These are phyloP conservation scores for Fomitopsis schrenkii DNA, from an alignment of 1,284 basidiomycete species.

Conservation along the genomic window DNA sequence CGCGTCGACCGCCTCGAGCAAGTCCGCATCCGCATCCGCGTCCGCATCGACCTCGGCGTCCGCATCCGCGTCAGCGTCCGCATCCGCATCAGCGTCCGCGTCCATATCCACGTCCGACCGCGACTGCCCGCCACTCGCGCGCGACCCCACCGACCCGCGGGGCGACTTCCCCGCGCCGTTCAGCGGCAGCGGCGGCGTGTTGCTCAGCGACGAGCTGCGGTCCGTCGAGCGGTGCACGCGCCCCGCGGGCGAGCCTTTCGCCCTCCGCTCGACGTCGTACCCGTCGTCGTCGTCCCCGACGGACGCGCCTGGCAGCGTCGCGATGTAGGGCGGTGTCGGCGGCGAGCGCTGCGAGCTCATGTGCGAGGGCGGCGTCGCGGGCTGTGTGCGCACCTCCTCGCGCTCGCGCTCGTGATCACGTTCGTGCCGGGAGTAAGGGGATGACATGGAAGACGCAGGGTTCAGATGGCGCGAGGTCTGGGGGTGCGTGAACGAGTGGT, in stretches of 20 bases:
- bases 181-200: conserved; percentile 13
- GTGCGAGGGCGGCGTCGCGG: conserved; percentile 14
- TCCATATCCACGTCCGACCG: conserved; percentile 20
- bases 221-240: conserved; percentile 11
- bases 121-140: conserved; percentile 13
- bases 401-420: conserved; percentile 6
- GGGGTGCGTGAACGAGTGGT: conserved; percentile 16
- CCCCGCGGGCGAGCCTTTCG: conserved; percentile 1
- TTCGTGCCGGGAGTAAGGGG: conserved; percentile 16
- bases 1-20: conserved; percentile 34
- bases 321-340: conserved; percentile 26
- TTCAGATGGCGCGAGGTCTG: conserved; percentile 9
- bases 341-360: conserved; percentile 16
- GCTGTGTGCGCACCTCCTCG: conserved; percentile 11
- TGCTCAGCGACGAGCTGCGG: conserved; percentile 15
- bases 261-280: conserved; percentile 11
- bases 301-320: conserved; percentile 23
- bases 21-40: conserved; percentile 30
- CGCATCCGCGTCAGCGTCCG: conserved; percentile 18
- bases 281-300: conserved; percentile 17
- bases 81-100: conserved; percentile 23
- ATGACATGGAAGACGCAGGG: not conserved
- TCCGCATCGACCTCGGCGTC: conserved; percentile 26
- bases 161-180: conserved; percentile 1
- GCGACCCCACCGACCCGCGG: conserved; percentile 5